Evolutionary conservation across 208 protist species (phyloP).

Genomic region (Leishmania turanica): DNA sequence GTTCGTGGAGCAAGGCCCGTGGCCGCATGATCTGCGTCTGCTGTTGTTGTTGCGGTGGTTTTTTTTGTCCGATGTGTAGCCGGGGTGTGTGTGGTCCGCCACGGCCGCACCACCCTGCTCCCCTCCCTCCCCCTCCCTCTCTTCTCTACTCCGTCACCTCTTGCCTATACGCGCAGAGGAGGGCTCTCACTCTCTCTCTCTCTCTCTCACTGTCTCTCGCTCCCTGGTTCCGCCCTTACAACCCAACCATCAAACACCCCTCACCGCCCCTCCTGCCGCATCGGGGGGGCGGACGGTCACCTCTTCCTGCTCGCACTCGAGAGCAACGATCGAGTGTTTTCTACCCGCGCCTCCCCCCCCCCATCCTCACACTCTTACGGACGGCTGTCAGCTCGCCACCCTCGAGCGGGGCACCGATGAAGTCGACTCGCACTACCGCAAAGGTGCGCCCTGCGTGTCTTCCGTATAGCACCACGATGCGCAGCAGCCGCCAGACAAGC

Average conservation of each 20-base stretch:
- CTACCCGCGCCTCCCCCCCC: background rate
- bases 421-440: constrained; percentile 1
- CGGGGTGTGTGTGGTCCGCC: no score
- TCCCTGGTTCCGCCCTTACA: background rate
- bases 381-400: background rate
- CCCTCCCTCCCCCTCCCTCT: no score
- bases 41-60: background rate
- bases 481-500: background rate
- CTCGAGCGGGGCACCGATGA: background rate
- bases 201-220: background rate
- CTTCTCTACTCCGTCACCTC: no score
- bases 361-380: background rate
- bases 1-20: no score
- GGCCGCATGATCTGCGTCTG: background rate
- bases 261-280: background rate
- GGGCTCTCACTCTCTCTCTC: no score
- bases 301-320: background rate
- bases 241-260: background rate
- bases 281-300: background rate
- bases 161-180: no score
- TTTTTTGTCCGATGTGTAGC: no score
- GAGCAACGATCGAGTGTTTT: background rate
- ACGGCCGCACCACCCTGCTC: no score
- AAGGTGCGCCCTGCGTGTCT: constrained; percentile 9
- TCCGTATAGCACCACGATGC: constrained; percentile 13